Evolutionary conservation across 2,329 filamentous ascomycete genomes (phyloP).

Genomic region (Penicillium sp.): DNA sequence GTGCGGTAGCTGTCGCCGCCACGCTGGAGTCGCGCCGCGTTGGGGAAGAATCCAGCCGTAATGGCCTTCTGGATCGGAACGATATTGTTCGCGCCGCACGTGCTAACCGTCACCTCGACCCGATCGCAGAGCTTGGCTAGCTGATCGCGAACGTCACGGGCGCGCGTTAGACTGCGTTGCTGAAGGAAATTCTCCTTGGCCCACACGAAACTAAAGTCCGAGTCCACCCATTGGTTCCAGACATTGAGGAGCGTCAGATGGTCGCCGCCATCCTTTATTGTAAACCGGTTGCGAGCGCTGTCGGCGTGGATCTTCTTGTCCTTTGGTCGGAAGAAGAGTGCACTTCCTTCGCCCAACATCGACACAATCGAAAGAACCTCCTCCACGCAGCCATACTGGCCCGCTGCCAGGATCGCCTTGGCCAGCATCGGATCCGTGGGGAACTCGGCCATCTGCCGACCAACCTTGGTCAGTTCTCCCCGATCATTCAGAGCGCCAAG

Average conservation of each 20-base stretch:
- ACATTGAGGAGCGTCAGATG: slow-evolving; percentile 87
- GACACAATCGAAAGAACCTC: slow-evolving; percentile 93
- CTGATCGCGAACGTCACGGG: slow-evolving; percentile 90
- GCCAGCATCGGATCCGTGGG: slow-evolving; percentile 90
- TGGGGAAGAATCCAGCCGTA: slow-evolving; percentile 91
- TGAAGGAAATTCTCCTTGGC: slow-evolving; percentile 91
- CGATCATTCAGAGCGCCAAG: slow-evolving; percentile 86
- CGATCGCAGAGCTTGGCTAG: slow-evolving; percentile 89
- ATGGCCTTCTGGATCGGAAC: slow-evolving; percentile 84
- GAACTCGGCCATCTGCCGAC: slow-evolving; percentile 93
- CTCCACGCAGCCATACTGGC: slow-evolving; percentile 89
- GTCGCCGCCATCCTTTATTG: slow-evolving; percentile 87
- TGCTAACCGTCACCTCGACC: slow-evolving; percentile 76
- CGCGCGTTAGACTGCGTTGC: slow-evolving; percentile 83
- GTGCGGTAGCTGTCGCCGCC: slow-evolving; percentile 88
- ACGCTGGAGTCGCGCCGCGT: slow-evolving; percentile 81
- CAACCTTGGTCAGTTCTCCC: slow-evolving; percentile 86
- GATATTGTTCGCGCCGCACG: slow-evolving; percentile 71
- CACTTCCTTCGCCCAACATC: slow-evolving; percentile 86
- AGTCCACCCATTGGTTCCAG: slow-evolving; percentile 94
- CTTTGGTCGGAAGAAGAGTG: slow-evolving; percentile 92
- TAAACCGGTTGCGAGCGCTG: slow-evolving; percentile 85
- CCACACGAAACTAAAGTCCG: slow-evolving; percentile 87
- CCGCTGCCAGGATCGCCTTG: slow-evolving; percentile 84
- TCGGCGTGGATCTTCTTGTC: slow-evolving; percentile 98